These are phyloP conservation scores for Microdochium nivale DNA, from an alignment of 2,329 filamentous ascomycete species.

Conservation along the genomic window DNA sequence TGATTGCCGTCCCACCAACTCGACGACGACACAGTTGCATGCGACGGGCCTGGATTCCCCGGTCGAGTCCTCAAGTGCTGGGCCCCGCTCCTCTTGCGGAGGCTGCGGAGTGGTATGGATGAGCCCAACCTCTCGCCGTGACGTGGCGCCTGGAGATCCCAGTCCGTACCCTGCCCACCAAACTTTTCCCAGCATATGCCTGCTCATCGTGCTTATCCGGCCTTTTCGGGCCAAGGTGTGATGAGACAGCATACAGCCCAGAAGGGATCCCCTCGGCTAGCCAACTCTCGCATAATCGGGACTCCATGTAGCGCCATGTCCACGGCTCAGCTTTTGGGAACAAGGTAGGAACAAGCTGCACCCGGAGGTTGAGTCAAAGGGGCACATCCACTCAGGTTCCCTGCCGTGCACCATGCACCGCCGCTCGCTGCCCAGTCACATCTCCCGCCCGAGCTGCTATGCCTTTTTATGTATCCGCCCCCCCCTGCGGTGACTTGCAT, in stretches of 20 bases:
- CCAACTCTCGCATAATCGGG: background rate
- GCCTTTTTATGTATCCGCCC: background rate
- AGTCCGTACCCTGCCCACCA: background rate
- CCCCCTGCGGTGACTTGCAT: background rate
- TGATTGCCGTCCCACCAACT: background rate
- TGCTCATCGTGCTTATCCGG: background rate
- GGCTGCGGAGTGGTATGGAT: background rate
- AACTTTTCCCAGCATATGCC: background rate
- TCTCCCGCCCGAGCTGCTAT: background rate
- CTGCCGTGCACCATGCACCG: background rate
- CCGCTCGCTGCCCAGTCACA: background rate
- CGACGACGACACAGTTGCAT: background rate
- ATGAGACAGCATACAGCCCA: too few species aligned
- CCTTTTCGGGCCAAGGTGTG: background rate
- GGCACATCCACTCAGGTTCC: background rate
- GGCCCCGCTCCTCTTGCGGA: background rate
- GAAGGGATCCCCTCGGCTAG: background rate
- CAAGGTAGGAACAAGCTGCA: background rate
- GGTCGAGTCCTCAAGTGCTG: background rate
- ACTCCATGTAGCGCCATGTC: background rate
- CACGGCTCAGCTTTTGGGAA: background rate
- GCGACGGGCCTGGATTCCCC: background rate
- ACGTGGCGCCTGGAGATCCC: background rate
- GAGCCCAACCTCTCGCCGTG: background rate
- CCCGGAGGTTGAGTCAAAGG: background rate